Evolutionary conservation across 2,329 filamentous ascomycete genomes (phyloP).

Genomic region (Epichloe bromicola): DNA sequence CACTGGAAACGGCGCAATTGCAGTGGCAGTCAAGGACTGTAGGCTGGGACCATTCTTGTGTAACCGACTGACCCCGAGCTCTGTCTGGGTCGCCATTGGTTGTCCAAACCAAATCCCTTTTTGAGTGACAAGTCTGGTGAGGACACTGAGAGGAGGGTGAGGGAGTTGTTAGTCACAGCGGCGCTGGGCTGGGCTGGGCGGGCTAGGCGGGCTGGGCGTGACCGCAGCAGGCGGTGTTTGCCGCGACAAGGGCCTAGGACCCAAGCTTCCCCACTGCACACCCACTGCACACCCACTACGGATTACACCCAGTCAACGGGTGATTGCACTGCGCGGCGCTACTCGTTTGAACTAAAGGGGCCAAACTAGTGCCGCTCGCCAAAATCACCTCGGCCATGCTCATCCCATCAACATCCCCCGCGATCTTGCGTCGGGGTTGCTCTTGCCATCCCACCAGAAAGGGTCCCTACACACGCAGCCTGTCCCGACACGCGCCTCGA

Average conservation of each 20-base stretch:
- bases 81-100: background rate
- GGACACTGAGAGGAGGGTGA: background rate
- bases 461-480: background rate
- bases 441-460: background rate
- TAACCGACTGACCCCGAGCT: background rate
- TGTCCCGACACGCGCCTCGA: background rate
- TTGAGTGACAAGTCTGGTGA: too few relatives aligned
- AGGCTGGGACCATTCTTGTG: background rate
- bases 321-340: background rate
- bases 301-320: background rate
- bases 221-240: conserved; percentile 13
- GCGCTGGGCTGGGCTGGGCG: conserved; percentile 4
- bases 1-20: background rate
- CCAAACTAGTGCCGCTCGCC: background rate
- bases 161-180: background rate
- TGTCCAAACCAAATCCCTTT: background rate
- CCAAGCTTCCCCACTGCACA: background rate
- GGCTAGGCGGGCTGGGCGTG: conserved; percentile 7
- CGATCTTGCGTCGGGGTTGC: background rate
- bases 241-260: conserved; percentile 6
- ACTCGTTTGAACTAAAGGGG: too few relatives aligned
- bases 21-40: background rate
- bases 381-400: background rate
- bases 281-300: background rate
- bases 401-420: background rate